Evolutionary conservation across 768 basidiomycete genomes (phyloP), one percentile per base, ranked within the genome.

Genomic region (Lenzites betulinus): DNA sequence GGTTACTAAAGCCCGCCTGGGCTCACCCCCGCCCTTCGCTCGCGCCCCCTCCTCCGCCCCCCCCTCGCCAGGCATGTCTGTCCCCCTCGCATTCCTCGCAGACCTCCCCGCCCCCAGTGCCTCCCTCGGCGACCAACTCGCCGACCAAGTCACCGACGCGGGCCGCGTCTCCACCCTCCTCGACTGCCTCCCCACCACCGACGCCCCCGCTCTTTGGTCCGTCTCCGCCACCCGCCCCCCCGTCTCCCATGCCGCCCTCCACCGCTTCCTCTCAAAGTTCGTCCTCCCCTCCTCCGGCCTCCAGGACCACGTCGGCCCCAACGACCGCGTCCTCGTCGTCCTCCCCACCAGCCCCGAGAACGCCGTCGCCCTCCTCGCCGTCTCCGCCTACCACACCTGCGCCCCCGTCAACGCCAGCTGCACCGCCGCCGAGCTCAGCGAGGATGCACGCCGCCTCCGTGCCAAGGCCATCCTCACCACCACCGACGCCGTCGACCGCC

Each of bases 401-500:
- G 80, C 78, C 6, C 81, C 80, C 1, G 76, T 81, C 35, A 82
- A 81, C 65, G 74, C 78, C 11, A 76, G 73, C 46, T 81, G 79
- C 54, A 82, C 81, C 3, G 66, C 76, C 4, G 67, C 73, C 11
- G 81, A 82, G 66, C 70, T 82, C 28, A 66, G 66, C 51, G 78
- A 81, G 28, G 81, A 82, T 60, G 78, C 76, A 6, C 58, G 62
- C 20, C 67, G 78, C 16, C 66, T 82, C 7, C 66, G 74, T 3
- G 77, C 74, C 5, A 76, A 75, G 59, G 77, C 77, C 0, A 71
- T 82, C 46, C 60, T 81, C 12, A 75, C 79, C 3, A 80, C 79
- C 0, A 69, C 67, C 53, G 80, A 80, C 49, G 73, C 73, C 1
- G 73, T 67, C 33, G 73, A 73, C 36, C 75, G 78, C 28, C 74